phyloP scores from a whole-genome alignment of 805 yeast genomes.

The Debaryomyces castellii region DNA sequence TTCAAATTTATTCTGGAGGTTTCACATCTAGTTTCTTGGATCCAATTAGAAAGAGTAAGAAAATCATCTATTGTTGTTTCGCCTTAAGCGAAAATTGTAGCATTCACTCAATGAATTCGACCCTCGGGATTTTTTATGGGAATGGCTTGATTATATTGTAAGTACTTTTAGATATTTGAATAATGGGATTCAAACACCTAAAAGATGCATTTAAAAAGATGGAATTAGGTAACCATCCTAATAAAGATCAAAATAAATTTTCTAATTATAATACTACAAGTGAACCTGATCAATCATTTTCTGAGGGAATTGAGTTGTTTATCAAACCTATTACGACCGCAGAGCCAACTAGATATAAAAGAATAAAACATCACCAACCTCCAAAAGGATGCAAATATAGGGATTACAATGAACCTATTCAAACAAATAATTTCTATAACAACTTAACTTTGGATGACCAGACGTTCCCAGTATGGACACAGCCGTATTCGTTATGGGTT shows the following conservation, averaged over 20 bases:
- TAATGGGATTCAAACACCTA: conserved; percentile 28
- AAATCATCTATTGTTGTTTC: no score
- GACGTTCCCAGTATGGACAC: conserved; percentile 73
- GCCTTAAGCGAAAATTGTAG: no score
- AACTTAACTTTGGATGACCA: conserved; percentile 69
- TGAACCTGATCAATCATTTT: neutral
- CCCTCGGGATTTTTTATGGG: neutral
- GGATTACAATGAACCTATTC: conserved; percentile 43
- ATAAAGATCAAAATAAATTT: neutral
- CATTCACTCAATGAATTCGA: no score
- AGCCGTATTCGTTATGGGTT: conserved; percentile 77
- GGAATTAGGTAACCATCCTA: conserved; percentile 5
- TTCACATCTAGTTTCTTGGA: no score
- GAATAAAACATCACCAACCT: conserved; percentile 28
- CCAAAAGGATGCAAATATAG: conserved; percentile 32
- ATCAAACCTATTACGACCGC: conserved; percentile 39
- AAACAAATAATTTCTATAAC: conserved; percentile 78
- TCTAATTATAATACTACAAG: neutral
- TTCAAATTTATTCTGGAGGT: no score
- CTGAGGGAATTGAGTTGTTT: conserved; percentile 31
- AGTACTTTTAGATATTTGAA: neutral
- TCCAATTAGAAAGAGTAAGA: no score
- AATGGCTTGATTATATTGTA: neutral
- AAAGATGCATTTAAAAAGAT: conserved; percentile 21
- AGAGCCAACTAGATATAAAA: conserved; percentile 45